Percentiles rank a stretch among this genome's conserved stretches.
Evolutionary conservation across 2,329 filamentous ascomycete species (phyloP).

Genomic region (Botrytis fabae): DNA sequence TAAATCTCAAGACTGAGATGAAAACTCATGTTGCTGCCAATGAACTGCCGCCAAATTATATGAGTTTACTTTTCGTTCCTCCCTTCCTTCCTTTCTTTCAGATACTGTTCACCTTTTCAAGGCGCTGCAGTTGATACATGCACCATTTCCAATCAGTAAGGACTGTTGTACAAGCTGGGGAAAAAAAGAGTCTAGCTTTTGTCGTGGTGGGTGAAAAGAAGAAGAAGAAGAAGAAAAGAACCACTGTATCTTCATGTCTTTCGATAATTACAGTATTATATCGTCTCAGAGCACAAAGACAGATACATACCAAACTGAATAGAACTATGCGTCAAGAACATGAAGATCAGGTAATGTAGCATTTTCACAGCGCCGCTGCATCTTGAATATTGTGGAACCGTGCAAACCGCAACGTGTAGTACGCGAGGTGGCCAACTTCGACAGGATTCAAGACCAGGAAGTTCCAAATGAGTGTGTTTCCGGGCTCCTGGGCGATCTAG

Average conservation of each 20-base stretch:
- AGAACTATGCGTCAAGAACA: background rate
- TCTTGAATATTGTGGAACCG: background rate
- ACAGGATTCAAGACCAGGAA: slow-evolving; percentile 1
- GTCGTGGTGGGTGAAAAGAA: background rate
- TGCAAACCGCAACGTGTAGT: background rate
- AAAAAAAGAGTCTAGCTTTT: background rate
- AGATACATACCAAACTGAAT: background rate
- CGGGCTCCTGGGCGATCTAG: background rate
- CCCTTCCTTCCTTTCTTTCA: background rate
- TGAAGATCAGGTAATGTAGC: background rate
- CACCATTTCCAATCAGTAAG: background rate
- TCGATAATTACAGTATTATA: background rate
- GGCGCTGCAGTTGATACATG: background rate
- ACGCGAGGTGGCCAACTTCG: background rate
- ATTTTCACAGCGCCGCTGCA: background rate
- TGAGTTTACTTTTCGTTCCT: background rate
- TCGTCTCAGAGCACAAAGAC: background rate
- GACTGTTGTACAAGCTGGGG: slow-evolving; percentile 3
- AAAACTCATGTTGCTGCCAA: background rate
- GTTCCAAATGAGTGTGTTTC: slow-evolving; percentile 5
- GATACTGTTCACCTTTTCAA: background rate
- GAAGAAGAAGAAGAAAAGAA: too few relatives aligned
- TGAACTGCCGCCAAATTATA: background rate
- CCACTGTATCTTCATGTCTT: background rate
- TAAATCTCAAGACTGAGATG: background rate